Percentiles rank a stretch among this genome's conserved stretches.
Evolutionary conservation across 2,329 filamentous ascomycete genomes (phyloP).

Genomic region (Venturia nashicola): DNA sequence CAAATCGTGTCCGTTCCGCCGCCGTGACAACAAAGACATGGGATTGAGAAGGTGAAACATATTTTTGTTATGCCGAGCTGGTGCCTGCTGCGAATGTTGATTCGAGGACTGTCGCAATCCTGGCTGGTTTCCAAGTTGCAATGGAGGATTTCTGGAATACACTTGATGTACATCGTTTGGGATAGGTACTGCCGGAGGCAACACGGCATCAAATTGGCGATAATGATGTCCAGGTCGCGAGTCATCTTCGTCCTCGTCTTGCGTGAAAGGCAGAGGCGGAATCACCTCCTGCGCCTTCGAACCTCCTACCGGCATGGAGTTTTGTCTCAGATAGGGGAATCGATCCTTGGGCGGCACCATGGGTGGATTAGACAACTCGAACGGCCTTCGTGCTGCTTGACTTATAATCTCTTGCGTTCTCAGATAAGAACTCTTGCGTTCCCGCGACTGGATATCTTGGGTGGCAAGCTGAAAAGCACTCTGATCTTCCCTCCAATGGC

Average conservation of each 20-base stretch:
- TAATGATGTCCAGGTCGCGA: neutral
- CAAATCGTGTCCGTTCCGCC: slow-evolving; percentile 41
- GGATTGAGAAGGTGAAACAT: slow-evolving; percentile 47
- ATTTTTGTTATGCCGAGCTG: slow-evolving; percentile 24
- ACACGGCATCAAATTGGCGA: neutral
- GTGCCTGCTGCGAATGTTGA: neutral
- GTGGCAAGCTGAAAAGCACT: neutral
- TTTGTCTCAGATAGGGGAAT: neutral
- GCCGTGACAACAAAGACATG: slow-evolving; percentile 45
- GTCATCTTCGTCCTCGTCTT: neutral
- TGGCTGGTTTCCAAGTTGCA: slow-evolving; percentile 1
- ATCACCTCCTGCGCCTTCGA: neutral
- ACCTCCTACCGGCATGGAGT: neutral
- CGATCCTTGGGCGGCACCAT: neutral
- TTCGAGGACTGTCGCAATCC: neutral
- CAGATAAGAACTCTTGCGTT: neutral
- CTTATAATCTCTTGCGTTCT: neutral
- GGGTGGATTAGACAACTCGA: neutral
- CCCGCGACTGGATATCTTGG: neutral
- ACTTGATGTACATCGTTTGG: neutral
- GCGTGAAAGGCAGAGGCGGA: neutral
- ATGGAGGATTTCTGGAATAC: neutral
- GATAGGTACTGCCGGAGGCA: neutral
- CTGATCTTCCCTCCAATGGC: neutral
- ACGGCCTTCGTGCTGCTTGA: neutral